Conservation (phyloP, 768 basidiomycete species). For the Clavulina sp. region DNA sequence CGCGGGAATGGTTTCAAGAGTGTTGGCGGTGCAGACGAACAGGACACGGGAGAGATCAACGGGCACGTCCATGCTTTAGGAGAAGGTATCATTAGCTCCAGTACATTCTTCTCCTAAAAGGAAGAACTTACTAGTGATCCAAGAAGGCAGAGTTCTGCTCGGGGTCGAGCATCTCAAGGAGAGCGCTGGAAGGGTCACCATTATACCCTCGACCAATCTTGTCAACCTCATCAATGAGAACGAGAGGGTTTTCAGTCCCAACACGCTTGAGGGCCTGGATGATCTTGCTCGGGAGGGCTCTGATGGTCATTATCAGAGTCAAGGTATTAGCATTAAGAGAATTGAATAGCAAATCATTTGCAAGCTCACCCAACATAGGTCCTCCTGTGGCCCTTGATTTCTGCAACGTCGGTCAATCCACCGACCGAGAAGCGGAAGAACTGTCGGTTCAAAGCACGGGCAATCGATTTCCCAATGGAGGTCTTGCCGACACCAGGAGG, state of each 20-base stretch:
- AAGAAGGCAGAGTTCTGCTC: slow-evolving; percentile 91
- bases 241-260: slow-evolving; percentile 84
- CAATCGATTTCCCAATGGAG: slow-evolving; percentile 86
- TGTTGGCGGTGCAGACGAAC: slow-evolving; percentile 94
- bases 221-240: slow-evolving; percentile 90
- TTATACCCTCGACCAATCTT: slow-evolving; percentile 86
- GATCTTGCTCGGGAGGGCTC: slow-evolving; percentile 85
- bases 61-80: slow-evolving; percentile 83
- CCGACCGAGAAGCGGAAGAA: slow-evolving; percentile 98
- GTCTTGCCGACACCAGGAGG: slow-evolving; percentile 98
- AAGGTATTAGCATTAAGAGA: not conserved
- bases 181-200: slow-evolving; percentile 80
- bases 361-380: slow-evolving; percentile 71
- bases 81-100: slow-evolving; percentile 8
- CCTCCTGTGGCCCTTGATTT: slow-evolving; percentile 94
- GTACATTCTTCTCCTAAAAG: not conserved
- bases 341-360: not conserved
- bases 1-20: slow-evolving; percentile 83
- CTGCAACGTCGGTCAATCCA: slow-evolving; percentile 91
- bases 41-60: slow-evolving; percentile 91
- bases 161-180: slow-evolving; percentile 86
- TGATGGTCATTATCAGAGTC: slow-evolving; percentile 15
- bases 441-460: slow-evolving; percentile 72
- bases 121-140: slow-evolving; percentile 71
- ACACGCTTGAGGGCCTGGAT: slow-evolving; percentile 88